Evolutionary conservation across 805 yeast species (phyloP).

Genomic region (Starmerella asiatica): DNA sequence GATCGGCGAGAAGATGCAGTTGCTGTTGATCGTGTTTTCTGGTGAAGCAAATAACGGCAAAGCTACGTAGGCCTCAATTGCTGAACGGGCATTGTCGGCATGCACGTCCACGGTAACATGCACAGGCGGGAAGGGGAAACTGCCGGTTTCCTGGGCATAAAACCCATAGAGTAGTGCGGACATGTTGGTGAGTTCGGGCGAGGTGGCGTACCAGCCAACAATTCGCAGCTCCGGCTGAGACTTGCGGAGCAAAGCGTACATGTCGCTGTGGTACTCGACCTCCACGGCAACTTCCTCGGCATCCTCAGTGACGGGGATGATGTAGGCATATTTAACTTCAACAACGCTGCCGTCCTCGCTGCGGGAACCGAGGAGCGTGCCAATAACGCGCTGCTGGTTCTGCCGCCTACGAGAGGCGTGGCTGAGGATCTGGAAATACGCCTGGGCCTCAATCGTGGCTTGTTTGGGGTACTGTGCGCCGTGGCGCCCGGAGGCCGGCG

Average conservation of each 20-base stretch:
- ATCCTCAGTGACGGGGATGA: conserved; percentile 57
- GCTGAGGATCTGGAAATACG: conserved; percentile 64
- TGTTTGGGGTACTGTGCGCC: conserved; percentile 20
- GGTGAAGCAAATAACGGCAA: conserved; percentile 42
- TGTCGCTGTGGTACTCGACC: conserved; percentile 57
- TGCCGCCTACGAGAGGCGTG: conserved; percentile 46
- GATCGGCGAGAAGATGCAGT: conserved; percentile 62
- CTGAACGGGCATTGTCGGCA: conserved; percentile 32
- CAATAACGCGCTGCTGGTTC: conserved; percentile 51
- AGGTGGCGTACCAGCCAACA: conserved; percentile 68
- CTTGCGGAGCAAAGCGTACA: conserved; percentile 58
- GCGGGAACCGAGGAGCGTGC: conserved; percentile 67
- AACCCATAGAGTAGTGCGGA: conserved; percentile 72
- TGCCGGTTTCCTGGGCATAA: conserved; percentile 56
- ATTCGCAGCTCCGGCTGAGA: conserved; percentile 67
- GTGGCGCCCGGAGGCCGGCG: conserved; percentile 19
- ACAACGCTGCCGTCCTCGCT: conserved; percentile 71
- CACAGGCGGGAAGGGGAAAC: conserved; percentile 63
- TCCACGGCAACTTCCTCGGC: conserved; percentile 67
- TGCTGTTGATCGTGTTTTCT: conserved; percentile 25
- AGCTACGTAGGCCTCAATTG: conserved; percentile 63
- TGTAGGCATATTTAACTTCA: conserved; percentile 60
- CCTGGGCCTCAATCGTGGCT: conserved; percentile 52
- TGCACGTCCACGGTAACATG: conserved; percentile 59
- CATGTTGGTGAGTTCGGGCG: conserved; percentile 48